Percentiles rank a stretch among this genome's conserved stretches.
Evolutionary conservation across 2,329 filamentous ascomycete genomes (phyloP).

Genomic region (Pseudogymnoascus sp.): DNA sequence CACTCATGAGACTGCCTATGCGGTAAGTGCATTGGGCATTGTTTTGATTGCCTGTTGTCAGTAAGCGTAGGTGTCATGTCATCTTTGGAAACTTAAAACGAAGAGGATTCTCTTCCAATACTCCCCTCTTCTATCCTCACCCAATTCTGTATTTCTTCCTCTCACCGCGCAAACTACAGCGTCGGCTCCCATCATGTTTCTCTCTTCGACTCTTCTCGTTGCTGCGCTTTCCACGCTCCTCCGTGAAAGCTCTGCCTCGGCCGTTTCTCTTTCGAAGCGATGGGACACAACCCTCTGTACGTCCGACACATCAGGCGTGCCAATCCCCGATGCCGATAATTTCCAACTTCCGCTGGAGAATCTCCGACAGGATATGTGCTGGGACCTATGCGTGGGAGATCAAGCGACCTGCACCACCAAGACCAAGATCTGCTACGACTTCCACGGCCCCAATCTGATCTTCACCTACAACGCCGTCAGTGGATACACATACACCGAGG

Average conservation of each 20-base stretch:
- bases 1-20: neutral
- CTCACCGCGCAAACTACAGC: neutral
- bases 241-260: neutral
- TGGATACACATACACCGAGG: constrained; percentile 6
- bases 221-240: neutral
- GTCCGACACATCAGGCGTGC: neutral
- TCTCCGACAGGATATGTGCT: constrained; percentile 6
- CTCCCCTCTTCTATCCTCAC: neutral
- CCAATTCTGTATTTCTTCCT: neutral
- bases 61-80: neutral
- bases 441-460: neutral
- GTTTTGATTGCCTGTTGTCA: neutral
- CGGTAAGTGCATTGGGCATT: neutral
- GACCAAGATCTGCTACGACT: constrained; percentile 6
- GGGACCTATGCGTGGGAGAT: constrained; percentile 8
- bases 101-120: neutral
- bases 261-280: neutral
- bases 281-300: neutral
- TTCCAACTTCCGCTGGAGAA: neutral
- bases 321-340: constrained; percentile 3
- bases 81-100: neutral
- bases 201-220: neutral
- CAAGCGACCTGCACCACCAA: neutral
- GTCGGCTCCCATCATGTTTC: neutral
- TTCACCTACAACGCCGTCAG: constrained; percentile 1